Base-by-base conservation (phyloP, 2,329 filamentous ascomycete species). In the Botrytis sinoallii region DNA sequence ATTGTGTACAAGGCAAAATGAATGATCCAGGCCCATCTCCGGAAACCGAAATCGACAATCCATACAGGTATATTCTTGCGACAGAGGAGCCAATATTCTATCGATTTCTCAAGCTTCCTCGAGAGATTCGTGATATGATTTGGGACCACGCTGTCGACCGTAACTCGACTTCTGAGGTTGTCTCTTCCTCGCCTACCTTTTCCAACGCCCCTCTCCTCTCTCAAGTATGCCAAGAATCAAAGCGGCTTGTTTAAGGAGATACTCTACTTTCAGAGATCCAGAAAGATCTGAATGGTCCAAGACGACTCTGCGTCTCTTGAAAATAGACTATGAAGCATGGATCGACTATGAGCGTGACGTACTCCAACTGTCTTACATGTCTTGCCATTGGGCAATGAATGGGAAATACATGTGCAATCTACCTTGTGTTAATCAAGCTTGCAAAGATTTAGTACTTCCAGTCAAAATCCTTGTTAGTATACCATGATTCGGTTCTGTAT, bases 171-270 rank as follows among this genome's bases (percentile, higher is more conserved):
- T 2, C 65, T 52, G 48, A 46, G 0, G 25, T 55, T 55, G 65
- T 67, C 2, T 3, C 0, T 38, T n/a, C 3, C 0, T 18, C 2
- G 14, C 32, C n/a, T 2, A 7, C 9, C 1, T 16, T 16, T 52
- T 8, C 44, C 32, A 67, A 20, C 6, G 1, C 25, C 25, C 64
- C 64, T 52, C 3, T 67, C 22, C 64, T 67, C 32, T 38, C 7
- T 38, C 44, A 67, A n/a, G 32, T 67, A 3, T 67, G 44, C 8
- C 44, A 1, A 38, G 64, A 67, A 67, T 22, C 44, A 3, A 0
- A 40, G 32, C 22, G 4, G 64, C 44, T 20, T 67, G 64, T n/a
- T 52, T 52, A 1, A 67, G 16, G 8, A 52, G 44, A 67, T 67
- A 67, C 1, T 7, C 32, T 0, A 25, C 5, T 52, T 67, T 67